These are phyloP conservation scores for Ambrosiella xylebori DNA, from an alignment of 2,329 filamentous ascomycete genomes.

Conservation along the genomic window DNA sequence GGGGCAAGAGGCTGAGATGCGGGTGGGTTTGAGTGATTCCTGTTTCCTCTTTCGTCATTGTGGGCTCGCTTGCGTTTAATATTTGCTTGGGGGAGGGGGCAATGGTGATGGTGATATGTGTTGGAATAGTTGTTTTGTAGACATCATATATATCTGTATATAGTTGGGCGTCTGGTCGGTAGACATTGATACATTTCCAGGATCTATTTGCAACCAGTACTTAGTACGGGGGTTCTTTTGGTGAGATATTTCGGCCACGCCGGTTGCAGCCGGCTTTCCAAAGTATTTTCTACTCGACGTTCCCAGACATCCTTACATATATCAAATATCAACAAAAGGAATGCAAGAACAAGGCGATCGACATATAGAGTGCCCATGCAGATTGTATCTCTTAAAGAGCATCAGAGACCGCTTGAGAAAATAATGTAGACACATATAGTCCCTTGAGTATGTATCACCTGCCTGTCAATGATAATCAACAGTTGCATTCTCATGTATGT, in stretches of 20 bases:
- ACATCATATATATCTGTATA: too few relatives aligned
- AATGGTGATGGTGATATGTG: neutral
- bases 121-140: too few relatives aligned
- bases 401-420: neutral
- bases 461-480: too few relatives aligned
- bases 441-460: too few relatives aligned
- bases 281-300: too few relatives aligned
- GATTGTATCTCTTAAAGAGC: neutral
- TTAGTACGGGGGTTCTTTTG: too few relatives aligned
- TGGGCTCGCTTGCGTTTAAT: neutral
- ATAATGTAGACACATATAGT: neutral
- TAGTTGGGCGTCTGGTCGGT: too few relatives aligned
- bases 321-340: neutral
- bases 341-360: neutral
- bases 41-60: neutral
- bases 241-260: too few relatives aligned
- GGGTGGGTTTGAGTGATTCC: neutral
- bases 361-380: neutral
- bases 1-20: neutral
- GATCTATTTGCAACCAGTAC: too few relatives aligned
- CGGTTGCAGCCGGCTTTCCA: too few relatives aligned
- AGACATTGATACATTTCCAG: too few relatives aligned
- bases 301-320: neutral
- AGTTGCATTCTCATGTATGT: too few relatives aligned
- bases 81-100: neutral